Conservation (phyloP, 305 asterid species). For the Rubia tinctorum region DNA sequence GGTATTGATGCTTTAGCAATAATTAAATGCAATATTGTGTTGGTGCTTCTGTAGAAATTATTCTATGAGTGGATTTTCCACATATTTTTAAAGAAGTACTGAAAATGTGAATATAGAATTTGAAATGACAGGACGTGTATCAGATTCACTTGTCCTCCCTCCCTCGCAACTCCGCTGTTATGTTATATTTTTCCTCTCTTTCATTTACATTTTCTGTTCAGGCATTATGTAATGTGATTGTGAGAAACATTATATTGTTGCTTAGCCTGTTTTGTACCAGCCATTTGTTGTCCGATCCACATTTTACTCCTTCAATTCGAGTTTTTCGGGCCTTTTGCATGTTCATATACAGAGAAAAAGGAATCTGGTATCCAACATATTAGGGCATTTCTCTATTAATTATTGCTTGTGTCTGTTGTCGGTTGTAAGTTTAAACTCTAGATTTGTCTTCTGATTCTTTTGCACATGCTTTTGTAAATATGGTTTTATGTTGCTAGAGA, state of each 20-base stretch:
- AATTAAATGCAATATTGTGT: not conserved
- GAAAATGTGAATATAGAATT: not conserved
- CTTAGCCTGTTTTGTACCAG: not conserved
- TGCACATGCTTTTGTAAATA: not conserved
- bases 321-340: not conserved
- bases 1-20: not conserved
- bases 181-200: not conserved
- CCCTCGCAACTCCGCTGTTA: not conserved
- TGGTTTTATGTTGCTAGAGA: not conserved
- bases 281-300: not conserved
- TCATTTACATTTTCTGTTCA: not conserved
- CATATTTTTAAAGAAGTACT: not conserved
- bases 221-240: not conserved
- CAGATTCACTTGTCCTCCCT: not conserved
- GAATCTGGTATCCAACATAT: conserved; percentile 3
- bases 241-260: not conserved
- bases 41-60: not conserved
- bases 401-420: not conserved
- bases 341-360: not conserved
- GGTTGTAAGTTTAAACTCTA: not conserved
- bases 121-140: not conserved
- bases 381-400: not conserved
- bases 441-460: not conserved
- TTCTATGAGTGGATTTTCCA: not conserved
- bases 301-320: not conserved